Evolutionary conservation across 768 basidiomycete genomes (phyloP), one percentile per base, ranked within the genome.

Genomic region (Suillus lakei): DNA sequence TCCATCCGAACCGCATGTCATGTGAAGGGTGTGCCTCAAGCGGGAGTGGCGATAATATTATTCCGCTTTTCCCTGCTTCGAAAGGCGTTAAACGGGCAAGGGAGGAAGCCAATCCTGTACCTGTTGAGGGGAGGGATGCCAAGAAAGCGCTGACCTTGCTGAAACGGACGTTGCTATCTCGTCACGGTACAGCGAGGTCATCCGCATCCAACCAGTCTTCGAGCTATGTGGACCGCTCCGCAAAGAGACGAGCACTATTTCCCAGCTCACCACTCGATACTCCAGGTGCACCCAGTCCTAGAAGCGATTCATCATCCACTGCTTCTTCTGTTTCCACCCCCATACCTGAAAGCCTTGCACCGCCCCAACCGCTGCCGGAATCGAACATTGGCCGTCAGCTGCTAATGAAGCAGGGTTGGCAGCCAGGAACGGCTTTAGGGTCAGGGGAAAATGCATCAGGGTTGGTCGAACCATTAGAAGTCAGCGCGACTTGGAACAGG

Each of bases 341-440:
- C 71, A 62, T 12, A 32, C 38, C n/a, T 9, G 65, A 73, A 36
- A 73, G 41, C 72, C 74, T 83, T 43, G 77, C 81, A 51, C 79
- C 84, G 16, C 78, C 87, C 23, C 69, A 75, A 7, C 87, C 90
- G 0, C 70, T 93, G 26, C 72, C 85, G 2, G 71, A 82, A 3
- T 79, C 81, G 21, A 93, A 92, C 70, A 78, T 93, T 61, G 93
- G 92, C 0, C 87, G 91, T 70, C 82, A 80, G 43, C 78, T 94
- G 36, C 79, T 93, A 1, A 78, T 88, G 74, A 90, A 88, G 72
- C 91, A 91, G 74, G 92, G 92, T 1, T 94, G 92, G 93, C 78
- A 81, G 21, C 91, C 90, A 10, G 92, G 91, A 1, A 76, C 77
- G 12, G 71, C 73, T 26, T 77, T 85, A 4, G 76, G 75, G n/a